Evolutionary conservation across 345 rosid species (phyloP).

Genomic region (Acer yangbiense): DNA sequence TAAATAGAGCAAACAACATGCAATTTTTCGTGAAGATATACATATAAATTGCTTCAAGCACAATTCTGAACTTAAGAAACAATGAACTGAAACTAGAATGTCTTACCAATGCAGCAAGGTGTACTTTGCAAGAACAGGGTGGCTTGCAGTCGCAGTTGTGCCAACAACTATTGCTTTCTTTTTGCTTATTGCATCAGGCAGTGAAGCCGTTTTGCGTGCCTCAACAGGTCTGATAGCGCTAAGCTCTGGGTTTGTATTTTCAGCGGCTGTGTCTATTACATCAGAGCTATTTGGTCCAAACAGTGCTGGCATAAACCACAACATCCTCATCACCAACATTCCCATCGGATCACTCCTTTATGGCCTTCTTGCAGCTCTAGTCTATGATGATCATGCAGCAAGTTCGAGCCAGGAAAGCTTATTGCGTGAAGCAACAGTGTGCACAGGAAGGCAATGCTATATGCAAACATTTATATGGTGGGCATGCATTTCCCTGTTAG

Average conservation of each 20-base stretch:
- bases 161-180: conserved; percentile 76
- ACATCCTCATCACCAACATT: conserved; percentile 87
- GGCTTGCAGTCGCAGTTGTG: conserved; percentile 66
- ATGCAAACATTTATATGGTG: conserved; percentile 48
- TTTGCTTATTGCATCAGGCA: conserved; percentile 53
- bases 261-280: conserved; percentile 83
- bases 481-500: conserved; percentile 52
- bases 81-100: conserved; percentile 17
- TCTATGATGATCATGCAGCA: conserved; percentile 62
- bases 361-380: conserved; percentile 71
- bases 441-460: conserved; percentile 69
- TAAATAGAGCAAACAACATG: background rate
- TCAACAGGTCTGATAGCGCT: conserved; percentile 66
- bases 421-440: conserved; percentile 39
- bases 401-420: conserved; percentile 16
- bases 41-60: background rate
- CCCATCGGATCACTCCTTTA: conserved; percentile 83
- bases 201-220: conserved; percentile 35
- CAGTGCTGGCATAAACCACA: conserved; percentile 80
- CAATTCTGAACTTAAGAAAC: background rate
- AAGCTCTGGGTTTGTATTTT: conserved; percentile 74
- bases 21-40: background rate
- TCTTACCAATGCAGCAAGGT: conserved; percentile 62
- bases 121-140: conserved; percentile 74
- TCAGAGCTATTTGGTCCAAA: conserved; percentile 85